phyloP scores from a whole-genome alignment of 768 basidiomycete species.

The Amanita jacksonii region DNA sequence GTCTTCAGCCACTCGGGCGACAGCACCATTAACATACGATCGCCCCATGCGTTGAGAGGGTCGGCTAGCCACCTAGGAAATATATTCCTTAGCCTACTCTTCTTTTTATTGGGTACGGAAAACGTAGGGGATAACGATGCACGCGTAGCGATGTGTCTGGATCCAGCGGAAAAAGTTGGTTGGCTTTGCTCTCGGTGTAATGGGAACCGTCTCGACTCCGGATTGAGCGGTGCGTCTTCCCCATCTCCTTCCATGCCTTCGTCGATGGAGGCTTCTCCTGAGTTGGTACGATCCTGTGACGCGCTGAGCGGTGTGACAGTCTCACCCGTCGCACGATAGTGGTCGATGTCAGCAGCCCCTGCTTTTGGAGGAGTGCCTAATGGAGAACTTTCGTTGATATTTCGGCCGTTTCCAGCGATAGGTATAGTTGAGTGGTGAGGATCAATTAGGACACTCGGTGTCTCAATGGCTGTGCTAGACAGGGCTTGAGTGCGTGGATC shows the following conservation, averaged over 20 bases:
- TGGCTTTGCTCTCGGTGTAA: background rate
- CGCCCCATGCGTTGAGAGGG: slow-evolving; percentile 61
- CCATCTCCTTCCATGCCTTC: too few relatives aligned
- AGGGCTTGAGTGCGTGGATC: background rate
- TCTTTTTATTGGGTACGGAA: background rate
- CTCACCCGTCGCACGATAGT: slow-evolving; percentile 12
- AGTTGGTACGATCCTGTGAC: background rate
- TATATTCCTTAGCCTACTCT: background rate
- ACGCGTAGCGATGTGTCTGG: background rate
- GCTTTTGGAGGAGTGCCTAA: slow-evolving; percentile 3
- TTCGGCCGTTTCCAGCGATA: background rate
- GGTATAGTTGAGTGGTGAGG: slow-evolving; percentile 1
- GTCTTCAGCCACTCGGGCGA: slow-evolving; percentile 67
- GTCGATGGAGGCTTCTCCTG: background rate
- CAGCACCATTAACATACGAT: slow-evolving; percentile 60
- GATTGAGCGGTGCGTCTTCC: slow-evolving; percentile 6
- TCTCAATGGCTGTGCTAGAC: background rate
- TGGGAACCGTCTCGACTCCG: background rate
- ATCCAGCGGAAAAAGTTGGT: background rate
- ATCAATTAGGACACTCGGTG: background rate
- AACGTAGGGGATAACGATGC: slow-evolving; percentile 1
- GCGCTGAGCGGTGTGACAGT: background rate
- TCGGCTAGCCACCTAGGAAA: slow-evolving; percentile 34
- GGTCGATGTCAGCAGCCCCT: background rate
- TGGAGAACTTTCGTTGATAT: slow-evolving; percentile 5